Base-by-base conservation (phyloP, 331 rosid genomes). In the Dryas integrifolia region DNA sequence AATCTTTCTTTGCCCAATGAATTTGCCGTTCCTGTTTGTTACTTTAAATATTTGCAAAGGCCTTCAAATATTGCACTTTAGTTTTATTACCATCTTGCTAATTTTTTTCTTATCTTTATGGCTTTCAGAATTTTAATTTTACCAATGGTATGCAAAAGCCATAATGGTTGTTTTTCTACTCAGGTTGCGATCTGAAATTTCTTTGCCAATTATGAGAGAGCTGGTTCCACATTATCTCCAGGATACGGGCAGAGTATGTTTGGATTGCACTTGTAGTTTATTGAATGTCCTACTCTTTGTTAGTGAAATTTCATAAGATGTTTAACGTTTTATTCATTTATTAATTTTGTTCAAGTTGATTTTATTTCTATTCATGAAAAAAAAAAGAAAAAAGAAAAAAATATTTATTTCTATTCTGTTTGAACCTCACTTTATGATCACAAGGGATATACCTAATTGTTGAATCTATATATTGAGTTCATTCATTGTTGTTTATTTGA, bases 171-270 rank as follows among this genome's bases (percentile, higher is more conserved):
- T 82, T 75, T 75, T 76, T 82, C 65, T 74, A 9, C 79, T 57
- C 86, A 95, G 98, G 93, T 80, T 86, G 83, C 96, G 98, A 67
- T 89, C 97, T 26, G 98, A 91, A 85, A 92, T 95, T 64, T 89
- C 89, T 69, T 84, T 95, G 60, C 95, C 98, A 15, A 85, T 95
- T 70, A 89, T 91, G 96, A 95, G 78, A 83, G 98, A 95, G 87
- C 78, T 95, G 83, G 86, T 95, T 79, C 96, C 98, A 38, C 97
- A 91, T 81, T 95, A 95, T 82, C 97, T 95, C 66, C 98, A 95
- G 86, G 98, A 95, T 86, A 71, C 83, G 41, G 92, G 89, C 79
- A 86, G 91, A 94, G 98, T 95, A 82, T 73, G 92, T 75, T 75
- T 46, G 16, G 13, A 58, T 15, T 76, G 41, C 44, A 7, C 68